phyloP scores from a whole-genome alignment of 2,329 filamentous ascomycete species.

The Fusarium ambrosium region DNA sequence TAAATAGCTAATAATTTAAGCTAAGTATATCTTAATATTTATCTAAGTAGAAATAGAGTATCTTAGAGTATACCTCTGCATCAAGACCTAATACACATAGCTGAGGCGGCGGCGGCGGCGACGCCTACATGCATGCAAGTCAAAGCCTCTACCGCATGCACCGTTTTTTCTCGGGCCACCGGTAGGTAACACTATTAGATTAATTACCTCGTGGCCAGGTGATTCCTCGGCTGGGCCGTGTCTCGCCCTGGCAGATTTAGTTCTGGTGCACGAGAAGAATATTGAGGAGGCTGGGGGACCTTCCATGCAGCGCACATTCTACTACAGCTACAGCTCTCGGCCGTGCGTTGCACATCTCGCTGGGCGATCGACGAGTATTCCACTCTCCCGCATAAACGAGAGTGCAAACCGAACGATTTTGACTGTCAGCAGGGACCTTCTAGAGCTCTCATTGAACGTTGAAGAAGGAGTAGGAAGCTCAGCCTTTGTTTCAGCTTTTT shows the following conservation, averaged over 20 bases:
- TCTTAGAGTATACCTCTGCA: too few relatives aligned
- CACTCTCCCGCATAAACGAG: conserved; percentile 42
- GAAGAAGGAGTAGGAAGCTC: background rate
- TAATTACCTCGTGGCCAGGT: conserved; percentile 31
- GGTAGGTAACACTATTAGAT: conserved; percentile 16
- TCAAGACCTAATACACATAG: conserved; percentile 1
- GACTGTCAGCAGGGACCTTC: background rate
- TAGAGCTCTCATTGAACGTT: background rate
- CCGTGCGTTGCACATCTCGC: conserved; percentile 1
- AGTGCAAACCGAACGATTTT: conserved; percentile 22
- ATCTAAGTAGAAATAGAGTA: too few relatives aligned
- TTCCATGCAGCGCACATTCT: background rate
- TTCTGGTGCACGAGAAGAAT: conserved; percentile 13
- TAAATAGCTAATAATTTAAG: too few relatives aligned
- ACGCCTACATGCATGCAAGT: conserved; percentile 31
- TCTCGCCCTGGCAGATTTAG: conserved; percentile 31
- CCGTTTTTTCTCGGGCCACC: conserved; percentile 2
- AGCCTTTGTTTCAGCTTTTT: background rate
- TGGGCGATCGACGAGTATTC: conserved; percentile 29
- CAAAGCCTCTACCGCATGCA: conserved; percentile 13
- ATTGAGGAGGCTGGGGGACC: conserved; percentile 11
- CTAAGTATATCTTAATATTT: too few relatives aligned
- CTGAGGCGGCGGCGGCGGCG: background rate
- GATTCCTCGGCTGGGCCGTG: conserved; percentile 12
- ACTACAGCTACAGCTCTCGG: background rate